Percentiles rank a stretch among this genome's conserved stretches.
Evolutionary conservation across 176 grass and related monocot genomes (phyloP).

Genomic region (Aegilops sharonensis): DNA sequence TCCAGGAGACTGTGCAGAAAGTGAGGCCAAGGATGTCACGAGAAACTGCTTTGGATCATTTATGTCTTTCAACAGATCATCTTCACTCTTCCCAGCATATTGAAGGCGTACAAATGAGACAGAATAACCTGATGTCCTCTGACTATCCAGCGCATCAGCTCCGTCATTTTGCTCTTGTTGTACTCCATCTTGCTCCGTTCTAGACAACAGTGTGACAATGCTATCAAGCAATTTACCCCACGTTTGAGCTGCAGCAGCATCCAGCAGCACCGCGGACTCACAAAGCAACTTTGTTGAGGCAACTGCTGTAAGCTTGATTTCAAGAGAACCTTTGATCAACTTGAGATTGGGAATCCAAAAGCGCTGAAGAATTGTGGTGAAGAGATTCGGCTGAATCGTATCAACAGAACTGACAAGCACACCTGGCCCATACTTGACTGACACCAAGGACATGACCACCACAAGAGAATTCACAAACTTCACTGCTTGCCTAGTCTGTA

Average conservation of each 20-base stretch:
- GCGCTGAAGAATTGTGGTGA: conserved; percentile 63
- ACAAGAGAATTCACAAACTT: conserved; percentile 89
- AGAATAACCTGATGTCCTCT: conserved; percentile 70
- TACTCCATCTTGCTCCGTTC: conserved; percentile 60
- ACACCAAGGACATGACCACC: conserved; percentile 85
- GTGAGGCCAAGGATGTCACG: conserved; percentile 65
- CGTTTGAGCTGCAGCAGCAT: conserved; percentile 53
- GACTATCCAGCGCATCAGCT: conserved; percentile 54
- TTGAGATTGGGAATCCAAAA: conserved; percentile 91
- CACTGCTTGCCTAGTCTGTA: conserved; percentile 63
- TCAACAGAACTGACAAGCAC: conserved; percentile 72
- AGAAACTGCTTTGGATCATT: conserved; percentile 81
- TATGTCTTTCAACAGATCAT: conserved; percentile 90
- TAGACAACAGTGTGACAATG: conserved; percentile 59
- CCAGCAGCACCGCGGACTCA: conserved; percentile 65
- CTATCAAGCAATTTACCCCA: conserved; percentile 93
- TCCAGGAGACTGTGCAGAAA: conserved; percentile 72
- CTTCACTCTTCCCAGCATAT: conserved; percentile 84
- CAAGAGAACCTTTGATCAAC: conserved; percentile 76
- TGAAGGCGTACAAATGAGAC: conserved; percentile 89
- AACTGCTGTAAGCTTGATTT: conserved; percentile 81
- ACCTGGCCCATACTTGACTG: conserved; percentile 70
- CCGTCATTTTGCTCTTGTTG: conserved; percentile 65
- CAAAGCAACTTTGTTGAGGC: conserved; percentile 91
- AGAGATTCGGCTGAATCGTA: conserved; percentile 64